phyloP scores from a whole-genome alignment of 305 asterid genomes.

The Plantago rigida region DNA sequence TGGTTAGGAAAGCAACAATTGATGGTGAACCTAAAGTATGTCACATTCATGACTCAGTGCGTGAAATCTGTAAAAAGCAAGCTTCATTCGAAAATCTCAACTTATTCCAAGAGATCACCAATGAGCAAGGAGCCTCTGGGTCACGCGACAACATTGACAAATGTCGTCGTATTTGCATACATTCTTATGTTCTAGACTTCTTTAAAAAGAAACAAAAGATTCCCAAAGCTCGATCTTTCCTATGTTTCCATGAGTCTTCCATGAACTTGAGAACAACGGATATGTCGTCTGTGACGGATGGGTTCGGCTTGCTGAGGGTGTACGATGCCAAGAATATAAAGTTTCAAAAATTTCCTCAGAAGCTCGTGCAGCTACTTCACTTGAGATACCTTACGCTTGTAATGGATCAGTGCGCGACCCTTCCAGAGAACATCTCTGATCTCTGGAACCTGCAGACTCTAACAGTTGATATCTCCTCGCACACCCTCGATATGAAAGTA shows the following conservation, averaged over 20 bases:
- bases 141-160: constrained; percentile 12
- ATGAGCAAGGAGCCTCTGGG: not conserved
- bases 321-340: constrained; percentile 30
- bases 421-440: constrained; percentile 25
- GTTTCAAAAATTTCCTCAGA: constrained; percentile 26
- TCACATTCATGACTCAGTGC: constrained; percentile 29
- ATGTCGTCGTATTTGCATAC: constrained; percentile 30
- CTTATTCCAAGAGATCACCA: constrained; percentile 23
- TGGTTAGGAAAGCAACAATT: constrained; percentile 11
- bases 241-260: constrained; percentile 27
- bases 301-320: constrained; percentile 29
- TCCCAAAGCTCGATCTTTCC: constrained; percentile 26
- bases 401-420: not conserved
- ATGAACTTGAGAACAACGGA: not conserved
- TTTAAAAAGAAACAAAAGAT: constrained; percentile 19
- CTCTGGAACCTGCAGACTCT: constrained; percentile 36
- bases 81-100: constrained; percentile 13
- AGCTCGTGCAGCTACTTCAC: constrained; percentile 26
- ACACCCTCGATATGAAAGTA: constrained; percentile 22
- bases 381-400: constrained; percentile 31
- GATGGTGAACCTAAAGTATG: constrained; percentile 29
- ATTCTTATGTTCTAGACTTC: constrained; percentile 25
- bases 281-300: constrained; percentile 15
- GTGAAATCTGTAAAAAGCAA: constrained; percentile 27
- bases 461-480: constrained; percentile 17